These are phyloP conservation scores for Ophiostoma novo-ulmi DNA, from an alignment of 2,329 filamentous ascomycete species.

Conservation along the genomic window DNA sequence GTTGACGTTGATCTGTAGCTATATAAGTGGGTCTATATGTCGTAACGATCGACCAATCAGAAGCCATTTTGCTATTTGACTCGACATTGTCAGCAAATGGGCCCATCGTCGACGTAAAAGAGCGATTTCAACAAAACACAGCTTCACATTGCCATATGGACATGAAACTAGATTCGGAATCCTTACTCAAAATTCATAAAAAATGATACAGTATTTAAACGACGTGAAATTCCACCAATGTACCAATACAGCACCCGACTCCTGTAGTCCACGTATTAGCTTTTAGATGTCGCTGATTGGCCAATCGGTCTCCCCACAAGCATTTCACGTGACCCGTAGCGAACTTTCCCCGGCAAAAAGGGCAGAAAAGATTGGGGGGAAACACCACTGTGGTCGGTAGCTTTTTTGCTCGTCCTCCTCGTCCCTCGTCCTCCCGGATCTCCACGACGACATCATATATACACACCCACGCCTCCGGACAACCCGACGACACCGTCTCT, in stretches of 20 bases:
- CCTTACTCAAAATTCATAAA: neutral
- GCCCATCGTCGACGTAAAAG: neutral
- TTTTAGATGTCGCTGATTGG: slow-evolving; percentile 27
- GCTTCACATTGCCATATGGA: neutral
- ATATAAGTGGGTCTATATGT: neutral
- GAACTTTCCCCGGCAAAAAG: slow-evolving; percentile 23
- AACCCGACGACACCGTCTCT: neutral
- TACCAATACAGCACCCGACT: no score
- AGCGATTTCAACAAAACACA: neutral
- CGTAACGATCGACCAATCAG: neutral
- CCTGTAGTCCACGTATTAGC: slow-evolving; percentile 25
- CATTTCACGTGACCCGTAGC: slow-evolving; percentile 24
- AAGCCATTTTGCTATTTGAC: neutral
- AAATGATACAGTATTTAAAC: neutral
- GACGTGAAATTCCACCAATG: no score
- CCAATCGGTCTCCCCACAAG: neutral
- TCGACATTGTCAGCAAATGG: slow-evolving; percentile 8
- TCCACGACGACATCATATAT: slow-evolving; percentile 24
- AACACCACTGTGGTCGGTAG: slow-evolving; percentile 17
- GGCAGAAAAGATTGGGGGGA: slow-evolving; percentile 11
- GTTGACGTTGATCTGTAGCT: slow-evolving; percentile 11
- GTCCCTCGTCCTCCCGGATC: slow-evolving; percentile 20
- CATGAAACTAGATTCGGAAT: neutral
- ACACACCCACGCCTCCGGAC: slow-evolving; percentile 1
- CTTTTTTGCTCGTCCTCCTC: slow-evolving; percentile 24